These are phyloP conservation scores for Ustilago cynodontis DNA, from an alignment of 1,284 basidiomycete genomes.

Conservation along the genomic window DNA sequence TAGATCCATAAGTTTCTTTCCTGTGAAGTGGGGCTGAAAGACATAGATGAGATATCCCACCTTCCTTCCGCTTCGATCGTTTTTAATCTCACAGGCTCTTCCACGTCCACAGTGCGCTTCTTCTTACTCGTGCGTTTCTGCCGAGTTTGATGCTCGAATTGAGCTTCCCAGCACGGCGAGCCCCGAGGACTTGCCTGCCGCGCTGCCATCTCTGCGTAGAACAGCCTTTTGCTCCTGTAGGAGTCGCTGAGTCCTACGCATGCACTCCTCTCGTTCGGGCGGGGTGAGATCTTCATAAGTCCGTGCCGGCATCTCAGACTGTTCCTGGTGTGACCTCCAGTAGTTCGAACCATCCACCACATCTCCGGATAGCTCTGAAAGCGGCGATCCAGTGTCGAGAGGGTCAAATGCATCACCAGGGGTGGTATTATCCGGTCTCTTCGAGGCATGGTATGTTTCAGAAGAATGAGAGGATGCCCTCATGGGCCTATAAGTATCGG, in stretches of 20 bases:
- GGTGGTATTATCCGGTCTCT: too few species aligned
- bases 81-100: too few species aligned
- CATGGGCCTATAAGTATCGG: too few species aligned
- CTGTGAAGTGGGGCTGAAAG: too few species aligned
- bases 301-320: not conserved
- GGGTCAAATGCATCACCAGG: not conserved
- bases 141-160: not conserved
- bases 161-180: constrained; percentile 2
- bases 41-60: too few species aligned
- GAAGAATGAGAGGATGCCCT: too few species aligned
- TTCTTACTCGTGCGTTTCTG: too few species aligned
- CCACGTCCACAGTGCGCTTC: too few species aligned
- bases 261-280: constrained; percentile 2
- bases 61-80: too few species aligned
- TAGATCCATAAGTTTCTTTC: too few species aligned
- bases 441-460: too few species aligned
- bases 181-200: not conserved
- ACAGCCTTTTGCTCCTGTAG: not conserved
- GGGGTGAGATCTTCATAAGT: constrained; percentile 11
- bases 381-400: constrained; percentile 26
- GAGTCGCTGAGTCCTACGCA: constrained; percentile 6
- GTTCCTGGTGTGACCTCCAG: too few species aligned
- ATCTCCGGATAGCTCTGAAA: constrained; percentile 5
- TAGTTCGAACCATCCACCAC: constrained; percentile 9
- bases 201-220: not conserved